A percentile compares a stretch with the other conserved stretches of the same genome.
These are phyloP conservation scores for Malassezia sympodialis DNA, from an alignment of 1,284 basidiomycete genomes.

Conservation along the genomic window DNA sequence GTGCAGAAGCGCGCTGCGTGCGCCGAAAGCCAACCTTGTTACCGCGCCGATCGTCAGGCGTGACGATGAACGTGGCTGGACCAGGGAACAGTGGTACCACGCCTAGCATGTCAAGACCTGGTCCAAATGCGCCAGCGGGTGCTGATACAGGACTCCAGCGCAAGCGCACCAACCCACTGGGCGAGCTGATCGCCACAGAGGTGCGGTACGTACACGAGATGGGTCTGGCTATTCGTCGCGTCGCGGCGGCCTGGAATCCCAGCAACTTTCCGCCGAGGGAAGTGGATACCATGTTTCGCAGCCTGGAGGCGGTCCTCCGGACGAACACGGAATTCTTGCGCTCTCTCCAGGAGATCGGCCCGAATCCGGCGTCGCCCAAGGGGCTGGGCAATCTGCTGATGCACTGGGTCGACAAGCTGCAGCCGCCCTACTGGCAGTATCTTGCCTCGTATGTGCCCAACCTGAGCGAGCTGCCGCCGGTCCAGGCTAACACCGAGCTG, in stretches of 20 bases:
- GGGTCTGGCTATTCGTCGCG: constrained; percentile 85
- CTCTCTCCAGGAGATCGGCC: constrained; percentile 83
- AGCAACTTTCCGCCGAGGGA: constrained; percentile 83
- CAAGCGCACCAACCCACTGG: constrained; percentile 62
- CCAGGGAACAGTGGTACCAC: neutral
- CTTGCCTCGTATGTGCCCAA: constrained; percentile 62
- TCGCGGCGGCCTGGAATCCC: constrained; percentile 90
- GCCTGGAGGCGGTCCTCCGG: constrained; percentile 81
- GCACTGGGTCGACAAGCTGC: constrained; percentile 71
- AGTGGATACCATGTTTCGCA: constrained; percentile 86
- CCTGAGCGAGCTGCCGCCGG: constrained; percentile 73
- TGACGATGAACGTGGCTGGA: neutral
- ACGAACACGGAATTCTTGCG: constrained; percentile 65
- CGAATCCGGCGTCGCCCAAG: constrained; percentile 85
- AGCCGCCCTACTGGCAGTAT: constrained; percentile 74
- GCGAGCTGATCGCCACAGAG: constrained; percentile 88
- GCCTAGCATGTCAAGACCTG: neutral
- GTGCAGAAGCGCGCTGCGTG: neutral
- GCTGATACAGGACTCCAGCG: neutral
- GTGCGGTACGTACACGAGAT: constrained; percentile 83
- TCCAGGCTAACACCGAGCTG: constrained; percentile 65
- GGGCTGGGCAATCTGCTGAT: constrained; percentile 88
- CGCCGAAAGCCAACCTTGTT: neutral
- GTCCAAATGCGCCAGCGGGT: neutral
- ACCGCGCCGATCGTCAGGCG: neutral